These are phyloP conservation scores for Durusdinium trenchii DNA, from an alignment of 73 alveolate genomes.

Conservation along the genomic window DNA sequence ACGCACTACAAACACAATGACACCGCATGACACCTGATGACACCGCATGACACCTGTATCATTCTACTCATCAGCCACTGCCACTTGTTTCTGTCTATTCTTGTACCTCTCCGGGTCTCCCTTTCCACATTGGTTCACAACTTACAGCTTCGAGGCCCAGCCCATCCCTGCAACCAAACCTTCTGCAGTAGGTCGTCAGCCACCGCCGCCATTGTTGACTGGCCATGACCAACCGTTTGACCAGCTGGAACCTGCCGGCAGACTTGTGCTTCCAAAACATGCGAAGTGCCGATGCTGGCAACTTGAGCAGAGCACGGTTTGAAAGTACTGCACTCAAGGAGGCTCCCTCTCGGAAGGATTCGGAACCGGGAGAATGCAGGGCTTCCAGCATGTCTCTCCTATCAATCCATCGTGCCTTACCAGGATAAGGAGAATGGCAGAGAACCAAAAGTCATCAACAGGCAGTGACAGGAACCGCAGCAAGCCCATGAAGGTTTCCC, in stretches of 20 bases:
- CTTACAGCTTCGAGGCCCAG: no score
- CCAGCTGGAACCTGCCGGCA: constrained; percentile 47
- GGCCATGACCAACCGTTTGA: constrained; percentile 60
- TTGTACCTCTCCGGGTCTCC: no score
- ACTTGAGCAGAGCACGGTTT: no score
- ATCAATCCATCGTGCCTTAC: background rate
- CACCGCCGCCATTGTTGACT: constrained; percentile 68
- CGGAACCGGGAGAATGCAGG: background rate
- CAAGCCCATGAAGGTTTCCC: constrained; percentile 56
- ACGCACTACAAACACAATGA: background rate
- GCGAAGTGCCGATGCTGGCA: no score
- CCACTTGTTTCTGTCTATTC: no score
- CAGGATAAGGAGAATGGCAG: constrained; percentile 20
- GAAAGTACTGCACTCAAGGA: no score
- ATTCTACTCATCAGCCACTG: no score
- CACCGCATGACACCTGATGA: no score
- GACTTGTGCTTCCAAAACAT: no score
- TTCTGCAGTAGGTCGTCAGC: constrained; percentile 55
- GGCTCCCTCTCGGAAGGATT: background rate
- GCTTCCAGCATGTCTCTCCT: background rate
- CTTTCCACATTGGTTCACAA: no score
- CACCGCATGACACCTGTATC: no score
- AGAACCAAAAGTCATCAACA: constrained; percentile 44
- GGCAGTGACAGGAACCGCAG: constrained; percentile 57
- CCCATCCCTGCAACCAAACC: background rate